phyloP scores from a whole-genome alignment of 1,284 basidiomycete genomes.

The Leccinum pallidistipes region DNA sequence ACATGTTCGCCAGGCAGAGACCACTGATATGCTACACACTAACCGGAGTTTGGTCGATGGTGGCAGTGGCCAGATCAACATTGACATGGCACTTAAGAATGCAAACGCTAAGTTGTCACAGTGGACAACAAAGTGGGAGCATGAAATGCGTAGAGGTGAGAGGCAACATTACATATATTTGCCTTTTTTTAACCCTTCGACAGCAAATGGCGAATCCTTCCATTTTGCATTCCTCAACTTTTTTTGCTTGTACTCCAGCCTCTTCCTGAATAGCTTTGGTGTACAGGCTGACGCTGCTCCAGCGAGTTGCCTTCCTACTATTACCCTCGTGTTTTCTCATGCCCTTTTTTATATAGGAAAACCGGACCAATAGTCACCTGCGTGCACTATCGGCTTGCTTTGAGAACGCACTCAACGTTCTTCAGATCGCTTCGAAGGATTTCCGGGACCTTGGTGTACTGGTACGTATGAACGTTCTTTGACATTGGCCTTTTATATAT shows the following conservation, averaged over 20 bases:
- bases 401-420: conserved; percentile 64
- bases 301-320: conserved; percentile 37
- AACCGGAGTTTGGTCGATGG: conserved; percentile 47
- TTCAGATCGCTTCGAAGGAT: conserved; percentile 69
- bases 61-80: conserved; percentile 61
- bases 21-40: conserved; percentile 69
- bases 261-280: conserved; percentile 82
- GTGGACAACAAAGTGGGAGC: conserved; percentile 69
- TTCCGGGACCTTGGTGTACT: conserved; percentile 74
- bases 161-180: conserved; percentile 1
- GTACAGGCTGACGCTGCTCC: conserved; percentile 61
- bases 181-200: conserved; percentile 11
- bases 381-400: conserved; percentile 72
- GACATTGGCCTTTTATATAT: not conserved
- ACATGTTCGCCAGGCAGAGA: conserved; percentile 54
- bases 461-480: conserved; percentile 43
- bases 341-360: conserved; percentile 34
- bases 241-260: conserved; percentile 72
- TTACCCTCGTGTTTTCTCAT: conserved; percentile 5
- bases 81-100: conserved; percentile 65
- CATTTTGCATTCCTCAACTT: conserved; percentile 70
- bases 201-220: conserved; percentile 67
- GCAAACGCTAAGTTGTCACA: conserved; percentile 68
- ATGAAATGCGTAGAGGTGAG: conserved; percentile 68
- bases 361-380: conserved; percentile 55